Evolutionary conservation across 768 basidiomycete species (phyloP).

Genomic region (Hygrocybe punicea): DNA sequence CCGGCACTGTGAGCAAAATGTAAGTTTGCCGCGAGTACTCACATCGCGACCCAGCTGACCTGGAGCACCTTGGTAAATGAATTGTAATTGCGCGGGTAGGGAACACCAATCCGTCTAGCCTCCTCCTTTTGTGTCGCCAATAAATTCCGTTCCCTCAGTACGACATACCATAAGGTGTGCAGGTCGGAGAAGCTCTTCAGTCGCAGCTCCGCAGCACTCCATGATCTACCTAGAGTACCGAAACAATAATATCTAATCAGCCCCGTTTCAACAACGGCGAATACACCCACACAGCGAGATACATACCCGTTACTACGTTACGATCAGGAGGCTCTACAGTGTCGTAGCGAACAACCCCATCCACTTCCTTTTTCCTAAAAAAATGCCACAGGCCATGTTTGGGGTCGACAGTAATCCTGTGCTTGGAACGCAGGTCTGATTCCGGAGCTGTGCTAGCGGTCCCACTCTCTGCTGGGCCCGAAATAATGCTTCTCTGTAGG

Average conservation of each 20-base stretch:
- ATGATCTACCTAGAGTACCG: slow-evolving; percentile 66
- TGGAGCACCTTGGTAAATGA: slow-evolving; percentile 40
- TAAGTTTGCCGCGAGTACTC: background rate
- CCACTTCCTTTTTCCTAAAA: slow-evolving; percentile 54
- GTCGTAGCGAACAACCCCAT: slow-evolving; percentile 53
- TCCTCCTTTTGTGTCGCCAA: slow-evolving; percentile 86
- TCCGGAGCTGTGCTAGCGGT: no score
- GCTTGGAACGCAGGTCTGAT: slow-evolving; percentile 1
- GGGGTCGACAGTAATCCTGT: slow-evolving; percentile 40
- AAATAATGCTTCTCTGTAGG: no score
- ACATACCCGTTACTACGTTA: slow-evolving; percentile 19
- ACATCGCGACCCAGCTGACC: slow-evolving; percentile 31
- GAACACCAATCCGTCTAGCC: slow-evolving; percentile 56
- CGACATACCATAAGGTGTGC: slow-evolving; percentile 92
- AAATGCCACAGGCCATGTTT: slow-evolving; percentile 78
- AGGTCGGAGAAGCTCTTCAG: slow-evolving; percentile 90
- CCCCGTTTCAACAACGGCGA: background rate
- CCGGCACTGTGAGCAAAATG: slow-evolving; percentile 54
- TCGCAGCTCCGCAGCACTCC: slow-evolving; percentile 83
- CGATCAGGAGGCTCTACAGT: slow-evolving; percentile 36
- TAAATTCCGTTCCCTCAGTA: slow-evolving; percentile 84
- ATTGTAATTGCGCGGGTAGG: slow-evolving; percentile 28
- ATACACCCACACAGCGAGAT: no score
- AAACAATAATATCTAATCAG: background rate
- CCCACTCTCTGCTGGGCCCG: no score